Evolutionary conservation across 176 grass and related monocot genomes (phyloP), one percentile per base, ranked within the genome.

Genomic region (Zoysia pacifica): DNA sequence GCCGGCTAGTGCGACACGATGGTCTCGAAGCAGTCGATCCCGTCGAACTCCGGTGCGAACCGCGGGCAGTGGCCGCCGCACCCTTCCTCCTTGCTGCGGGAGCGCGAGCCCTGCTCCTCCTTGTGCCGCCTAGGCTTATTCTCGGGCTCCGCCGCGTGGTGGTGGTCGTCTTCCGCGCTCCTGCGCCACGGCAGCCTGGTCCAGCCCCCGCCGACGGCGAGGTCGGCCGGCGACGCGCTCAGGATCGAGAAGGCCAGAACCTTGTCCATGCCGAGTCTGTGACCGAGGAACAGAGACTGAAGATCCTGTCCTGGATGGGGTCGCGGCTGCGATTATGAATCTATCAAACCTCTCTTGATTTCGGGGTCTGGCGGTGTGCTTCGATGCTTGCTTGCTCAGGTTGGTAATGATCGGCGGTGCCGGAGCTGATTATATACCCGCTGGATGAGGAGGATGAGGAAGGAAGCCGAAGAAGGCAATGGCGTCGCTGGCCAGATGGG

Each of bases 21-120:
- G 56, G 92, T 91, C 76, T 87, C 92, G 69, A 91, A 94, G 84
- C 89, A 91, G 67, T 94, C 69, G 72, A 94, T 88, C 16, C 92
- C 92, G 44, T 94, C 92, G 19, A 94, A 85, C 86, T 94, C 89
- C 40, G 73, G 79, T 38, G 92, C 89, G 67, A 94, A 85, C 49
- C 89, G 81, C 6, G 86, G 76, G 18, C 7, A 0, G 48, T 1
- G 2, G 58, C 1, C 7, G 48, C 6, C 12, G 28, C 56, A 65
- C 20, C 44, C 62, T 1, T 9, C 16, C 20, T 7, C 5, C 38
- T 41, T 0, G 28, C 37, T 12, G n/a, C 61, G 50, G 13, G 64
- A 7, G 42, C 20, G 4, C n/a, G 37, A 7, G 15, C 8, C 39
- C 44, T 51, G 37, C 56, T 51, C 50, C 65, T 74, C 68, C 46